These are phyloP conservation scores for Fomes fomentarius DNA, from an alignment of 1,284 basidiomycete species.

Conservation along the genomic window DNA sequence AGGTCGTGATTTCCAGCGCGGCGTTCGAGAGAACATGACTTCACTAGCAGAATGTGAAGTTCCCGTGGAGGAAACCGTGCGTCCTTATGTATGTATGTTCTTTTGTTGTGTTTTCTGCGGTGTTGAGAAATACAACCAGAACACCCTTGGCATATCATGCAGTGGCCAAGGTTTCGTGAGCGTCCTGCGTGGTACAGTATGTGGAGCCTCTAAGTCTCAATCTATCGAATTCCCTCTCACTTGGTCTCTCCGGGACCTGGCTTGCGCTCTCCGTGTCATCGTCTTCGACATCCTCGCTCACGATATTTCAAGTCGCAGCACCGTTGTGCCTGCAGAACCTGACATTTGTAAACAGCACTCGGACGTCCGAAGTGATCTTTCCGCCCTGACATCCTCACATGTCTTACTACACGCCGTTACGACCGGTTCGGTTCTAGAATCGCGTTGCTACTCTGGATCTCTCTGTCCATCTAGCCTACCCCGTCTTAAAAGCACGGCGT, in stretches of 20 bases:
- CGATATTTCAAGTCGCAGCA: conserved; percentile 35
- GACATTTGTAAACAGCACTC: conserved; percentile 30
- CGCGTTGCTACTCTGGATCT: conserved; percentile 67
- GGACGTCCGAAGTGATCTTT: conserved; percentile 38
- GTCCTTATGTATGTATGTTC: conserved; percentile 4
- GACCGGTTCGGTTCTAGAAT: conserved; percentile 48
- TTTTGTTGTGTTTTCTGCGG: too few relatives aligned
- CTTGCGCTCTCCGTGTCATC: conserved; percentile 46
- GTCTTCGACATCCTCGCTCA: conserved; percentile 27
- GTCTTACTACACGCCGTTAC: conserved; percentile 59
- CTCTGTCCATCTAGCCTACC: conserved; percentile 57
- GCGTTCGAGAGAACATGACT: conserved; percentile 14
- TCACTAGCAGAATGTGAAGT: conserved; percentile 21
- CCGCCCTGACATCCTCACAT: conserved; percentile 64
- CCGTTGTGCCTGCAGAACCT: conserved; percentile 42
- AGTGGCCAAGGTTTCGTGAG: conserved; percentile 52
- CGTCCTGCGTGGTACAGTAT: conserved; percentile 54
- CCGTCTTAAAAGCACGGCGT: conserved; percentile 40
- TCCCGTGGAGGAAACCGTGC: conserved; percentile 22
- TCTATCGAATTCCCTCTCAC: not conserved
- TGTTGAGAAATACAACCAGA: too few relatives aligned
- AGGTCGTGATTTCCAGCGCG: conserved; percentile 10
- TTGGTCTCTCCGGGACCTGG: conserved; percentile 45
- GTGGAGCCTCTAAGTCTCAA: conserved; percentile 24
- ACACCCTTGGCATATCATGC: conserved; percentile 44